Evolutionary conservation across 345 rosid species (phyloP).

Genomic region (Rhodomyrtus tomentosa): DNA sequence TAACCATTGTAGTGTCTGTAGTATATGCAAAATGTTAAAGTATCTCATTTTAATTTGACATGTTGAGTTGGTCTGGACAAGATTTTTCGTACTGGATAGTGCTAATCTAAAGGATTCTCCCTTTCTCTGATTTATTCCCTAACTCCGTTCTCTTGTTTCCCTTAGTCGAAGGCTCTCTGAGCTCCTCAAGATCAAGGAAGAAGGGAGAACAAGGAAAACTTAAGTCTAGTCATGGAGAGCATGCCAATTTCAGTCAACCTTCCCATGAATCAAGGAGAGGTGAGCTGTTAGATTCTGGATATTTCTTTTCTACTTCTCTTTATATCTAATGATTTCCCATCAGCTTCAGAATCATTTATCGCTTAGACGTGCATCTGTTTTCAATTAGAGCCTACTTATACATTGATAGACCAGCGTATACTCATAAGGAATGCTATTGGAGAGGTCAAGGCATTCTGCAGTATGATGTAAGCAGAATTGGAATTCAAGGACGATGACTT

Average conservation of each 20-base stretch:
- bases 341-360: background rate
- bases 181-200: background rate
- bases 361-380: background rate
- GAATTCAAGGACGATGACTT: background rate
- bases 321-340: background rate
- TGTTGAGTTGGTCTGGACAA: background rate
- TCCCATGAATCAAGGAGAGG: background rate
- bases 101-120: background rate
- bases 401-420: background rate
- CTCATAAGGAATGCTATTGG: background rate
- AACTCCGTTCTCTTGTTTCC: background rate
- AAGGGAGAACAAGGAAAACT: background rate
- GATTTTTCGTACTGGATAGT: background rate
- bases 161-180: background rate
- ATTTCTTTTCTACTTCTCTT: background rate
- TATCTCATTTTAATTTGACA: background rate
- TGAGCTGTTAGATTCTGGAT: background rate
- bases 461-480: background rate
- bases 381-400: background rate
- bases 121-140: background rate
- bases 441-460: background rate
- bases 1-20: background rate
- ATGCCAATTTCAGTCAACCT: background rate
- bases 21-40: background rate
- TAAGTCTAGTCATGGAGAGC: background rate